Base-by-base conservation (phyloP, 179 eudicot species). In the Patellifolia procumbens region DNA sequence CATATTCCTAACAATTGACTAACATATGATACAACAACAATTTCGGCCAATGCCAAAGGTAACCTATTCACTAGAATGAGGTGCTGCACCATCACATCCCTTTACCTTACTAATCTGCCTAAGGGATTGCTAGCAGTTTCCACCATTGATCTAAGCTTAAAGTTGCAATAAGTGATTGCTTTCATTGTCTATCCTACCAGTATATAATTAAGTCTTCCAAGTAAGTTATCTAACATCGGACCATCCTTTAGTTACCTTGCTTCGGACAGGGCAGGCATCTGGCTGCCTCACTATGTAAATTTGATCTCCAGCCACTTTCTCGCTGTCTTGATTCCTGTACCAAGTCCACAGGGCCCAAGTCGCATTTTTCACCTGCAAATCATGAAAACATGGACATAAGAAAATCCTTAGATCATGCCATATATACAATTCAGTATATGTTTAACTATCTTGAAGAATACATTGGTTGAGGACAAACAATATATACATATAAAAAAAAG, bases 301-400 rank as follows among this genome's bases (percentile, higher is more conserved):
- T 75, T 91, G 88, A 82, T 92, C 97, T 61, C 91, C 98, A 12
- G 93, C 74, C 72, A 81, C 87, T 35, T 85, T 86, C 52, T 85
- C 80, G 63, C 86, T 80, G 78, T 95, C 99, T 84, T 95, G 95
- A 78, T 95, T 94, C 72, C 98, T 84, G 73, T 94, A 89, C 98
- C 98, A 94, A 34, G 97, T 87, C 98, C 98, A 92, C 20, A 92
- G 85, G 45, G 96, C 97, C 82, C 89, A 92, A 7, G 97, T 92
- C 75, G 88, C 92, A 53, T 94, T 94, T 80, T 92, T 92, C 83
- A 94, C 94, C 98, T 93, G 90, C 83, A 84, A 32, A 49, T 31
- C 58, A 56, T 24, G 20, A 39, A 24, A 48, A 29, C 46, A 55
- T 11, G 19, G 20, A 15, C n/a, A 15, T 20, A 34, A 31, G 34